Conservation (phyloP, 2,329 filamentous ascomycete genomes). For the Fusarium tricinctum region DNA sequence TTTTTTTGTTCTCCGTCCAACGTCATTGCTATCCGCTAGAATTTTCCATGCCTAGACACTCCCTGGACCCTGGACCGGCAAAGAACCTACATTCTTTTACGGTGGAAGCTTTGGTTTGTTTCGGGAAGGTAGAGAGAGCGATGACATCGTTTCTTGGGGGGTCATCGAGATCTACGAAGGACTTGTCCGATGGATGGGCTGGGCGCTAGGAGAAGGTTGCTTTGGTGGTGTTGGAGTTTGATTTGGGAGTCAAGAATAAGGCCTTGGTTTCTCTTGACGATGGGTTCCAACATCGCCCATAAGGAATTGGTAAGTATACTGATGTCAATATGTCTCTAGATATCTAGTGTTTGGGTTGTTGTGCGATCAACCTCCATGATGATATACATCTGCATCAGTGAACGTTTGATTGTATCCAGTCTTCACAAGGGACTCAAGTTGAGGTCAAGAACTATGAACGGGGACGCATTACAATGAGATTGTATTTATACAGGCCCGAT, state of each 20-base stretch:
- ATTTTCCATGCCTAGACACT: background rate
- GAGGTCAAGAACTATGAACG: background rate
- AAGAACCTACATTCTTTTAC: background rate
- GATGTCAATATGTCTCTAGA: too few species aligned
- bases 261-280: too few species aligned
- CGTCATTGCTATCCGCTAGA: constrained; percentile 11
- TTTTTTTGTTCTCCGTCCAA: constrained; percentile 2
- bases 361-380: too few species aligned
- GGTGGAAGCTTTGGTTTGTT: background rate
- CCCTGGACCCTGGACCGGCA: background rate
- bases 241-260: background rate
- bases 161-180: constrained; percentile 5
- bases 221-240: background rate
- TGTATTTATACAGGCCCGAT: too few species aligned
- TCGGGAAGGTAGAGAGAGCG: background rate
- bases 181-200: background rate
- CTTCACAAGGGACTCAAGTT: too few species aligned
- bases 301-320: too few species aligned
- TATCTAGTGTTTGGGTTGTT: too few species aligned
- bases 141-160: background rate
- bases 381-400: too few species aligned
- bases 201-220: background rate
- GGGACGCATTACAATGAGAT: too few species aligned
- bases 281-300: too few species aligned
- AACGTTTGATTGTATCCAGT: too few species aligned